Evolutionary conservation across 2,329 filamentous ascomycete genomes (phyloP).

Genomic region (Rhexocercosporidium sp.): DNA sequence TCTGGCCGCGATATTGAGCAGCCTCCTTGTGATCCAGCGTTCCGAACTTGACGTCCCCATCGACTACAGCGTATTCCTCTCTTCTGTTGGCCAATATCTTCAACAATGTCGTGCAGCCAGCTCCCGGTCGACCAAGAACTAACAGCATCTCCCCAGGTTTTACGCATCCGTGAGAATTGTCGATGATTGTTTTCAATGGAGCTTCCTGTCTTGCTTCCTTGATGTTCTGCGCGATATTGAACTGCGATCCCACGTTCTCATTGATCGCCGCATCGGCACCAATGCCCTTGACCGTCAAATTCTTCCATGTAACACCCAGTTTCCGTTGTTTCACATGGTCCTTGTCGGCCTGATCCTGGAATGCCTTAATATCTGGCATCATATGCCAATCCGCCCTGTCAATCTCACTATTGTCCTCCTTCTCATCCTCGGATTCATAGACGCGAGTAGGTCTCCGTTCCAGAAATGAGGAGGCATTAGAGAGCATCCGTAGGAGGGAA

Average conservation of each 20-base stretch:
- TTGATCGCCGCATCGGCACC: slow-evolving; percentile 39
- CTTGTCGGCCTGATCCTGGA: slow-evolving; percentile 32
- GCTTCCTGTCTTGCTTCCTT: slow-evolving; percentile 61
- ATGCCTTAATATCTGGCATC: slow-evolving; percentile 37
- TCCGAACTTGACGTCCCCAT: slow-evolving; percentile 63
- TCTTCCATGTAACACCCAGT: slow-evolving; percentile 40
- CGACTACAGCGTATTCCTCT: slow-evolving; percentile 60
- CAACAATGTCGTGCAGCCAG: slow-evolving; percentile 73
- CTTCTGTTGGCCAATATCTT: slow-evolving; percentile 71
- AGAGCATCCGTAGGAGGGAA: neutral
- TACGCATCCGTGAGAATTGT: slow-evolving; percentile 70
- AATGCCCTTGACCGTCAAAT: slow-evolving; percentile 39
- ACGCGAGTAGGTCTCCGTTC: slow-evolving; percentile 10
- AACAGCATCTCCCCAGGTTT: slow-evolving; percentile 76
- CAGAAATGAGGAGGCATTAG: neutral
- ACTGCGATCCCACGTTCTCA: slow-evolving; percentile 38
- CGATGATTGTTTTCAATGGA: slow-evolving; percentile 67
- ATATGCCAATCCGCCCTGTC: slow-evolving; percentile 36
- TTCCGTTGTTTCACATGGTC: slow-evolving; percentile 41
- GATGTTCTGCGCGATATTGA: slow-evolving; percentile 29
- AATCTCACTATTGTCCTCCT: slow-evolving; percentile 26
- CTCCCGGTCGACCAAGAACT: slow-evolving; percentile 70
- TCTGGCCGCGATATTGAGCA: slow-evolving; percentile 58
- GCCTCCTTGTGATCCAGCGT: slow-evolving; percentile 48
- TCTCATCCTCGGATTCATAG: slow-evolving; percentile 31